Conservation (phyloP, 2,329 filamentous ascomycete species). For the Colletotrichum sp. region DNA sequence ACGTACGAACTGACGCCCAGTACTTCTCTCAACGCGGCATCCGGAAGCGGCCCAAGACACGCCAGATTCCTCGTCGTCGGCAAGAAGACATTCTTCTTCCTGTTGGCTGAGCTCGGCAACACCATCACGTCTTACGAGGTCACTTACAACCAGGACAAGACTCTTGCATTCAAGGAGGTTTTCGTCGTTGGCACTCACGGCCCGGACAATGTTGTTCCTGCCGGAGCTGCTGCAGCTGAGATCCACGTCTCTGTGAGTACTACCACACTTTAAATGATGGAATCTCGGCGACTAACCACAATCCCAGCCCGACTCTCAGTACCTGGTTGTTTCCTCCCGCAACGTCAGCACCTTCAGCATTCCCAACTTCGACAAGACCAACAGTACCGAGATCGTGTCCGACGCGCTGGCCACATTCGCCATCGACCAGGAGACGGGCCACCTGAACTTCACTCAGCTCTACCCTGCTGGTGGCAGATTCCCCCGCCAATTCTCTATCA, state of each 20-base stretch:
- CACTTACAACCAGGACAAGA: slow-evolving; percentile 45
- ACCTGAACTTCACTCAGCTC: slow-evolving; percentile 59
- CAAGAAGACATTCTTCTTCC: slow-evolving; percentile 58
- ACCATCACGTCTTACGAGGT: slow-evolving; percentile 61
- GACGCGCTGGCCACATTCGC: slow-evolving; percentile 69
- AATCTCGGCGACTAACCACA: background rate
- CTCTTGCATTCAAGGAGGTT: slow-evolving; percentile 50
- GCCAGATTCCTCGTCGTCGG: slow-evolving; percentile 57
- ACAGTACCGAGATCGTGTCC: slow-evolving; percentile 47
- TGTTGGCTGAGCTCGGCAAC: slow-evolving; percentile 65
- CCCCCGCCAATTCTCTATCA: slow-evolving; percentile 72
- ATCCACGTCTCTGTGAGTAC: slow-evolving; percentile 60
- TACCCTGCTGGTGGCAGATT: slow-evolving; percentile 66
- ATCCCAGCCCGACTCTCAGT: slow-evolving; percentile 58
- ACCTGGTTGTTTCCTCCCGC: slow-evolving; percentile 71
- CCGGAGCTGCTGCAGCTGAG: slow-evolving; percentile 56
- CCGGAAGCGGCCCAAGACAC: slow-evolving; percentile 24
- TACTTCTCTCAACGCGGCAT: slow-evolving; percentile 9
- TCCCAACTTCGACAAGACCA: slow-evolving; percentile 43
- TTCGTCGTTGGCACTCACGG: slow-evolving; percentile 56
- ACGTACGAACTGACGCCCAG: slow-evolving; percentile 7
- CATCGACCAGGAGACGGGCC: slow-evolving; percentile 57
- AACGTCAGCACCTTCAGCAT: slow-evolving; percentile 60
- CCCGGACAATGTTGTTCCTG: slow-evolving; percentile 42
- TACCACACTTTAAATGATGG: background rate